Evolutionary conservation across 306 rosid species (phyloP), one percentile per base, ranked within the genome.

Genomic region (Acmispon strigosus): DNA sequence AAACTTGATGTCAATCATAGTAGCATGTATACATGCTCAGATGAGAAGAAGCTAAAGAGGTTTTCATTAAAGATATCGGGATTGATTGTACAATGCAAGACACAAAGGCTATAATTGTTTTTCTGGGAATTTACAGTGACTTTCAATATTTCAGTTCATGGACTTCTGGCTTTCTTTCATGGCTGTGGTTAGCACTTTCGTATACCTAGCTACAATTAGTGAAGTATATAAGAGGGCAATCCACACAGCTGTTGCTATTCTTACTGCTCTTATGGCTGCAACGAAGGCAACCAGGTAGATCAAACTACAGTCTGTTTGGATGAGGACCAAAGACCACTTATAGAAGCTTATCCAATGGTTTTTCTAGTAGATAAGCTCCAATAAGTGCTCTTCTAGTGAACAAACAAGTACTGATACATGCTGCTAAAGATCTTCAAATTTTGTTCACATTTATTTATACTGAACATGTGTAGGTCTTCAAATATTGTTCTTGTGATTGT

Each of bases 161-260:
- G 99, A 95, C 83, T 87, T 95, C 74, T 95, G 99, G 99, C 92
- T 95, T 60, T 95, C 97, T 77, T 95, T 95, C 87, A 83, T 95
- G 99, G 99, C 99, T 19, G 90, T 91, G 72, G 83, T 89, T 74
- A 91, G 96, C 86, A 95, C 99, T 56, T 91, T 85, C 13, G 83
- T 95, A 69, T 91, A 86, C 82, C 82, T 95, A 10, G 85, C 96
- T 62, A 83, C 95, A 19, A 81, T 91, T 15, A 84, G 80, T 2
- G 97, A 95, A 84, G 90, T 47, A 53, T 22, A 69, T 62, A 89
- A 95, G 90, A 80, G 99, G 74, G 90, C 90, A 20, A 84, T 95
- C 73, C 96, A 84, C 86, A 84, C 99, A 10, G 87, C 77, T 67
- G 92, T 91, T 16, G 84, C 90, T 53, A 89, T 91, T 70, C 79